Evolutionary conservation across 495 filamentous ascomycete species (phyloP).

Genomic region (Neurospora sp.): DNA sequence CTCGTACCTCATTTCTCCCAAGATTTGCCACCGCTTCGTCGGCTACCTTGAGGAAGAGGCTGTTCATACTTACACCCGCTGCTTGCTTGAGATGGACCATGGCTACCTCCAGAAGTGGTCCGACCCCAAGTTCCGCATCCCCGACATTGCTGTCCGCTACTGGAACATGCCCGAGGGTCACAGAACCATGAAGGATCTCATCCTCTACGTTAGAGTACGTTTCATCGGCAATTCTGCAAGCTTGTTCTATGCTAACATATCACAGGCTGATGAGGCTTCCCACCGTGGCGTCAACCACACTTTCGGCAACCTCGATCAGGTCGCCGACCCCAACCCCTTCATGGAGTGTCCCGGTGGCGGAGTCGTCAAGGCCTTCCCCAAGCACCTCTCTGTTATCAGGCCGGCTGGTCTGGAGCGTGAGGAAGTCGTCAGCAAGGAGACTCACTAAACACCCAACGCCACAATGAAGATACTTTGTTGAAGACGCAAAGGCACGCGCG

Average conservation of each 20-base stretch:
- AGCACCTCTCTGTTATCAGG: constrained; percentile 55
- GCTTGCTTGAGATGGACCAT: constrained; percentile 73
- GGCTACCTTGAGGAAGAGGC: constrained; percentile 97
- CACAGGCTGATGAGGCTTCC: constrained; percentile 74
- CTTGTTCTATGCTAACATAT: background rate
- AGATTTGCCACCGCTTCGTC: constrained; percentile 90
- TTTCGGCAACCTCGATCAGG: constrained; percentile 72
- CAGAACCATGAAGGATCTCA: constrained; percentile 72
- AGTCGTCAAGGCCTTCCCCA: constrained; percentile 34
- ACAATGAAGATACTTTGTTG: background rate
- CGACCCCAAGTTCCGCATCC: constrained; percentile 58
- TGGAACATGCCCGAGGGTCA: constrained; percentile 87
- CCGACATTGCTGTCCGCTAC: constrained; percentile 80
- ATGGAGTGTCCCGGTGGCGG: constrained; percentile 33
- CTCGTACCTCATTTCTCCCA: constrained; percentile 78
- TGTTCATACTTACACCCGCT: constrained; percentile 86
- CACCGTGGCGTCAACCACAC: constrained; percentile 96
- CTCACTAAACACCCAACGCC: background rate
- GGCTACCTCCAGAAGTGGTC: constrained; percentile 76
- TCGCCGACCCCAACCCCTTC: constrained; percentile 78
- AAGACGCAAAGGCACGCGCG: background rate
- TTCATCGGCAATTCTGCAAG: background rate
- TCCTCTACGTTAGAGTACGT: constrained; percentile 64
- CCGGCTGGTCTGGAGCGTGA: constrained; percentile 69
- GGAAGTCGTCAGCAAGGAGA: constrained; percentile 41